These are phyloP conservation scores for Talaromyces albobiverticillius DNA, from an alignment of 2,329 filamentous ascomycete species.

Conservation along the genomic window DNA sequence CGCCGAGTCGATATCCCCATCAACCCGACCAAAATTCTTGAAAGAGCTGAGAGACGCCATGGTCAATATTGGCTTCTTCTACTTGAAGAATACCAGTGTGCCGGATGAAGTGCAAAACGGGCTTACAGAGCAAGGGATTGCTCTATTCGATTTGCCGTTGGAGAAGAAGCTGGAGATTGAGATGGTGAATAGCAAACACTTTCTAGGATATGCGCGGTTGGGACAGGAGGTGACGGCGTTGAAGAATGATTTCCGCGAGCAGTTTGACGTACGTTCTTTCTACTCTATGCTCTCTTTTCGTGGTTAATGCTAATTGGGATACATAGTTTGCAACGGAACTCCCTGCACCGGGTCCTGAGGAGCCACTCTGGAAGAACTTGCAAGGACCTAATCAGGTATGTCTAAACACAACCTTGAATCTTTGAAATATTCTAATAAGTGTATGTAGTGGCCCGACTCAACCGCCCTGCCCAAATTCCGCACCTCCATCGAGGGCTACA, in stretches of 20 bases:
- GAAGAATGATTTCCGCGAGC: conserved; percentile 33
- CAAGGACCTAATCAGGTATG: conserved; percentile 34
- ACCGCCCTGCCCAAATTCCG: conserved; percentile 30
- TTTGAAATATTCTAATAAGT: neutral
- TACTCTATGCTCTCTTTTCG: neutral
- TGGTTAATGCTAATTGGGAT: neutral
- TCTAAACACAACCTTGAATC: too few species aligned
- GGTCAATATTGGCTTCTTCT: conserved; percentile 36
- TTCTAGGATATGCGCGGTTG: conserved; percentile 34
- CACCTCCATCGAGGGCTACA: conserved; percentile 26
- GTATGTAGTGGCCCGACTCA: conserved; percentile 33
- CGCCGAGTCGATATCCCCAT: conserved; percentile 18
- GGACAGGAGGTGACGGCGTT: conserved; percentile 33
- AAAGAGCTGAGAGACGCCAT: conserved; percentile 29
- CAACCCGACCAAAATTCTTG: conserved; percentile 27
- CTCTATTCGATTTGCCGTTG: conserved; percentile 43
- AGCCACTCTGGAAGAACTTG: conserved; percentile 35
- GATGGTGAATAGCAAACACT: conserved; percentile 40
- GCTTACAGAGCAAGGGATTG: conserved; percentile 37
- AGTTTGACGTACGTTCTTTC: conserved; percentile 29
- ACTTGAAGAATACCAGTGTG: conserved; percentile 29
- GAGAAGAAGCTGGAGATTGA: conserved; percentile 50
- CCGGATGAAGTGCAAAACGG: conserved; percentile 20
- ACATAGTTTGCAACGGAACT: conserved; percentile 34
- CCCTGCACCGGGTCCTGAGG: conserved; percentile 30